Base-by-base conservation (phyloP, 2,329 filamentous ascomycete genomes). In the Dactylonectria estremocensis region DNA sequence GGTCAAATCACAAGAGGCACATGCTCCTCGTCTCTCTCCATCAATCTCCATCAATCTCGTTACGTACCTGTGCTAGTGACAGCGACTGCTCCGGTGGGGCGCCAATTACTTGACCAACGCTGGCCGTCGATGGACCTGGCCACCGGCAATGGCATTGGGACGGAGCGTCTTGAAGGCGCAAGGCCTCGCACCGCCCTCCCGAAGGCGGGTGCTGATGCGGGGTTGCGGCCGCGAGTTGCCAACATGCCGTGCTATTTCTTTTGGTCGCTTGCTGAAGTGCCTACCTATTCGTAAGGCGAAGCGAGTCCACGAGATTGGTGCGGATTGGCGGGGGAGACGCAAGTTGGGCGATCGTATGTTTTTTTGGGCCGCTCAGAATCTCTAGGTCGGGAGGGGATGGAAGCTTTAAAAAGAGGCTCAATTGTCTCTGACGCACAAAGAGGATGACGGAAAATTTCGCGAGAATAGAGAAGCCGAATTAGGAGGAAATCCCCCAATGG, bases 1-100 rank as follows among this genome's bases (percentile, higher is more conserved):
- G 8, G 28, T n/a, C 28, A 52, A 22, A 53, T 35, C 9, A 37
- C 5, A 53, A 35, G 31, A 53, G 31, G 10, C 50, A 53, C 10
- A 35, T 53, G 28, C 50, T 37, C 50, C n/a, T 16, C 28, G 1
- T 13, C 35, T 40, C 10, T 61, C 46, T 48, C 49, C 22, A 18
- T 49, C 45, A 61, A 46, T 56, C 46, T 35, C 10, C 33, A 53
- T 20, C n/a, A 35, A 35, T 9, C 18, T 57, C 55, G 24, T 63
- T 68, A 76, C 74, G 71, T 72, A 76, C 74, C 74, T 69, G 62
- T 73, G 28, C 31, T 53, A 18, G 31, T 18, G n/a, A 22, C 18
- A 18, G 28, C 31, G 31, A 35, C n/a, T 22, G n/a, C 31, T 43
- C 63, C 62, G 54, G 69, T 59, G 68, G 72, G 64, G 61, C 64